Evolutionary conservation across 2,329 filamentous ascomycete genomes (phyloP), one percentile per base, ranked within the genome.

Genomic region (Cladobotryum protrusum): DNA sequence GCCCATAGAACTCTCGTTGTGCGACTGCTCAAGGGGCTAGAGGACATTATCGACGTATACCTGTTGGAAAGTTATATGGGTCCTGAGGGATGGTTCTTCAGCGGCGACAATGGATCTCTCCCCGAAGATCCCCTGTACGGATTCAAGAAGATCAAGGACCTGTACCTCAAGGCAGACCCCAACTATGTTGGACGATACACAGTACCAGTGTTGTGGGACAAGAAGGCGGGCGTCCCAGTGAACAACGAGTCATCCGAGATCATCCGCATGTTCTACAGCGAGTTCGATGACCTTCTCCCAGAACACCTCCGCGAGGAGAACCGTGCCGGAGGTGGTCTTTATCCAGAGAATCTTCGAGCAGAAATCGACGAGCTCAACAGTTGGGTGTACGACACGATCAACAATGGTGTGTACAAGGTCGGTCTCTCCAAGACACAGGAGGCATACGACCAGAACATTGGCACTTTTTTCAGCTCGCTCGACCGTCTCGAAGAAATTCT

Each of bases 231-330:
- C 44, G 79, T 75, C 14, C 87, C 92, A 56, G 88, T 93, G 42
- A 90, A 80, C 74, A 95, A 95, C 56, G 89, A 93, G 72, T 87
- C 83, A 48, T 81, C 81, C 47, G 89, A 93, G 65, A 92, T 93
- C 58, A 89, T 93, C 58, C 79, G 87, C 56, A 91, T 92, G 85
- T 73, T 93, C 54, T 89, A 89, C 67, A 75, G 76, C 11, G 85
- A 82, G 48, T 90, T 91, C 59, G 86, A 91, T 54, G 69, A 75
- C 43, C 60, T 83, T 5, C 61, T 85, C 1, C 75, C 77, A 0
- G 71, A 73, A 17, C 55, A 76, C 47, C 70, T 75, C 50, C 75
- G 75, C 7, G 82, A 85, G 55, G 61, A 40, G 1, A 77, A 70
- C 49, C 71, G 69, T 44, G 69, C 72, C 0, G 71, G 71, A 1